These are phyloP conservation scores for Eragrostis tef DNA, from an alignment of 202 grass and related monocot genomes.

Conservation along the genomic window DNA sequence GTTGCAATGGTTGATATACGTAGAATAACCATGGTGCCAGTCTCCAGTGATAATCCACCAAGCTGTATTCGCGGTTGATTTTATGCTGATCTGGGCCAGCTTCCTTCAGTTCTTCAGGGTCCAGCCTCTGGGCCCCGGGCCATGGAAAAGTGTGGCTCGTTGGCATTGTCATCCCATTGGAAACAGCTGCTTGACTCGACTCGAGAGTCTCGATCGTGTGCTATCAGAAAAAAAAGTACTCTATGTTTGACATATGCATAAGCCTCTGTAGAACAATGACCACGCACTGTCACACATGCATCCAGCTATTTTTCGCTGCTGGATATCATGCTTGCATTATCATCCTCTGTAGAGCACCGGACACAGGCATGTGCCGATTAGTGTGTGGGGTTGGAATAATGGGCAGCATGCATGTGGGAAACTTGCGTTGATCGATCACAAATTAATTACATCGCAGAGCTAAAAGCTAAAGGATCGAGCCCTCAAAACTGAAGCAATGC, in stretches of 20 bases:
- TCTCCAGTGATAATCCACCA: background rate
- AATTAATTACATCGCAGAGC: background rate
- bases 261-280: background rate
- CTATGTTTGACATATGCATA: background rate
- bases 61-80: background rate
- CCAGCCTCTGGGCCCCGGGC: background rate
- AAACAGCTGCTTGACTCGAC: conserved; percentile 25
- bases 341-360: conserved; percentile 1
- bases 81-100: background rate
- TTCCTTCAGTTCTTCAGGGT: background rate
- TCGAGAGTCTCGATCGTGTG: background rate
- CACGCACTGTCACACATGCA: background rate
- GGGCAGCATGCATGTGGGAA: conserved; percentile 31
- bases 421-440: background rate
- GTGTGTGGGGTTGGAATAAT: conserved; percentile 15
- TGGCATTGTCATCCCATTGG: conserved; percentile 15
- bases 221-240: conserved; percentile 2
- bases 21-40: background rate
- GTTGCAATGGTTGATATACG: background rate
- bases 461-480: background rate
- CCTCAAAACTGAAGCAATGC: background rate
- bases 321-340: background rate
- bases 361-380: conserved; percentile 52
- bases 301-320: conserved; percentile 42
- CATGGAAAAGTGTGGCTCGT: background rate